Evolutionary conservation across 208 protist species (phyloP), one percentile per base, ranked within the genome.

Genomic region (Herpetomonas tarakana): DNA sequence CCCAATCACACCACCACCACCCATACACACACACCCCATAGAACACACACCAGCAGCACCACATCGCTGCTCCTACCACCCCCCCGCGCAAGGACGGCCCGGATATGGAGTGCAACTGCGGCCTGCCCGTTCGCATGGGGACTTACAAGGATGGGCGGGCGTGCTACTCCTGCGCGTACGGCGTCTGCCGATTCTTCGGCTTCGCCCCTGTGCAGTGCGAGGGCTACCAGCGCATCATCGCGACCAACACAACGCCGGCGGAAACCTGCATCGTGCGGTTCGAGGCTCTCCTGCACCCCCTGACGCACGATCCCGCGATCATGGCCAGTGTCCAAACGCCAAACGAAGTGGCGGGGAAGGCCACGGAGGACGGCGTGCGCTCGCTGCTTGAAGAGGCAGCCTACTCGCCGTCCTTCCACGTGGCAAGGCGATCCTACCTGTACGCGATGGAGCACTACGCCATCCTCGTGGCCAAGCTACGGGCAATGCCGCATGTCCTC

Each of bases 51-150:
- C n/a, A n/a, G n/a, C n/a, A n/a, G n/a, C 44, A 4, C 44, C 44
- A 49, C 44, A 49, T 18, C 44, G 19, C 19, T 49, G 44, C 19
- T 22, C 11, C 19, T 49, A 22, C 3, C 6, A 49, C 44, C 44
- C n/a, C n/a, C n/a, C n/a, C n/a, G n/a, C n/a, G n/a, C n/a, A n/a
- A n/a, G n/a, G n/a, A n/a, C n/a, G n/a, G n/a, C n/a, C n/a, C n/a
- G n/a, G n/a, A n/a, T n/a, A 94, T 94, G 88, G 74, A 91, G 70
- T 95, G 88, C 66, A 63, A 74, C 28, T 95, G 88, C 61, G 81
- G 75, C 0, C 26, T 59, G 6, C 71, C 63, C 9, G 85, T 74
- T 2, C 69, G 67, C 19, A 81, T 74, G 51, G 52, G 71, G 35
- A 62, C 78, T 22, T 61, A 56, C 21, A 79, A 78, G 25, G 75